Conservation (phyloP, 331 rosid genomes). For the Dryas integrifolia region DNA sequence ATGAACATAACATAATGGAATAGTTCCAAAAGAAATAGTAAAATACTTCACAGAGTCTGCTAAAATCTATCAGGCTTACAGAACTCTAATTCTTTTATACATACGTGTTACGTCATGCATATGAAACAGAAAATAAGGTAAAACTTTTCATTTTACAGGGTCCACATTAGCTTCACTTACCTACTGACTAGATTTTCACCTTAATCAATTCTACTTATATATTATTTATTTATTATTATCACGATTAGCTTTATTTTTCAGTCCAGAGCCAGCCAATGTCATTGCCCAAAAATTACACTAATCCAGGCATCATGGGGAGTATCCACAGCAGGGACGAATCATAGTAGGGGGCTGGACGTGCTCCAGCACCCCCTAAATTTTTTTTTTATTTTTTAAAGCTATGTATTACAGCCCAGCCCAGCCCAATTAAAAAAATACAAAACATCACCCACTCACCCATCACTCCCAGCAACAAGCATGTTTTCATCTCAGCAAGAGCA, state of each 20-base stretch:
- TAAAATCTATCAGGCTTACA: not conserved
- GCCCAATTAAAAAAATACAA: too few species aligned
- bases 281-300: not conserved
- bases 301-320: not conserved
- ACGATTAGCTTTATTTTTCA: not conserved
- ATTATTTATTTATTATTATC: too few species aligned
- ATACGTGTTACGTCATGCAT: not conserved
- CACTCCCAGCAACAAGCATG: too few species aligned
- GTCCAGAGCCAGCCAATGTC: not conserved
- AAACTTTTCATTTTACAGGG: not conserved
- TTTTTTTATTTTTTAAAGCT: too few species aligned
- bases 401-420: too few species aligned
- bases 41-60: not conserved
- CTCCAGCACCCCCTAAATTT: too few species aligned
- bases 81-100: not conserved
- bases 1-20: not conserved
- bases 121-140: not conserved
- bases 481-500: too few species aligned
- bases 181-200: constrained; percentile 1
- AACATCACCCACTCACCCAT: too few species aligned
- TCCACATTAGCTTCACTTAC: not conserved
- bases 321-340: too few species aligned
- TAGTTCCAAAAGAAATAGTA: not conserved
- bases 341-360: too few species aligned
- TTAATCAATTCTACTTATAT: not conserved